Conservation (phyloP, 306 rosid species). For the Dryas drummondii region DNA sequence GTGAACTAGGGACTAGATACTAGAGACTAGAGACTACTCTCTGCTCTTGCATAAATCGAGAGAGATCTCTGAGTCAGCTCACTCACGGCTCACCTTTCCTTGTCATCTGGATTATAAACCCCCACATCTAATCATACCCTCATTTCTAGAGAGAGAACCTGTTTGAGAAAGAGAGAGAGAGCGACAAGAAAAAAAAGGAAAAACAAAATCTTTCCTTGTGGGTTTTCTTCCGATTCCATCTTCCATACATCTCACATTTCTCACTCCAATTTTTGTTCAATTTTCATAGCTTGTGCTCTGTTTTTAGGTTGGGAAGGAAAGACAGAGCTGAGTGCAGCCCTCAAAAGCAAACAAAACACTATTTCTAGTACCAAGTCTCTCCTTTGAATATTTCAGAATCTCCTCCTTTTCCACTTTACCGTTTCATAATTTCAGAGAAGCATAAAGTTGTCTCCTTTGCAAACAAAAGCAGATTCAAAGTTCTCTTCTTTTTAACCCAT, state of each 20-base stretch:
- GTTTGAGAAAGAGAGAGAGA: background rate
- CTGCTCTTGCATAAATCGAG: slow-evolving; percentile 27
- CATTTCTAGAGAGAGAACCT: slow-evolving; percentile 4
- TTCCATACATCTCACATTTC: background rate
- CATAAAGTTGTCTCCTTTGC: slow-evolving; percentile 25
- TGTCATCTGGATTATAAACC: slow-evolving; percentile 16
- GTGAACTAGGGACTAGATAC: slow-evolving; percentile 28
- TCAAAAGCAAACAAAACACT: background rate
- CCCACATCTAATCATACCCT: background rate
- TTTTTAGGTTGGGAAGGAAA: background rate
- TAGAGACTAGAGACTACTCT: slow-evolving; percentile 29
- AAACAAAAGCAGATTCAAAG: slow-evolving; percentile 17
- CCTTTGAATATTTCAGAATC: slow-evolving; percentile 34
- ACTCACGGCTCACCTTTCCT: slow-evolving; percentile 4
- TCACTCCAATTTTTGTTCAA: background rate
- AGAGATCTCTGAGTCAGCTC: slow-evolving; percentile 13
- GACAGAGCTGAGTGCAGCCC: background rate
- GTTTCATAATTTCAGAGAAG: slow-evolving; percentile 25
- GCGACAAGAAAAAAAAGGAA: background rate
- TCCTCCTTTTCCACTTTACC: slow-evolving; percentile 18
- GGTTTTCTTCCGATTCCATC: background rate
- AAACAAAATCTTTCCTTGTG: slow-evolving; percentile 2
- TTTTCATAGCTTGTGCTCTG: background rate
- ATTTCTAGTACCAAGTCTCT: background rate
- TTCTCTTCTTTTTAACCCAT: background rate